Conservation (phyloP, 257 asterid genomes). For the Ilex aquifolium region DNA sequence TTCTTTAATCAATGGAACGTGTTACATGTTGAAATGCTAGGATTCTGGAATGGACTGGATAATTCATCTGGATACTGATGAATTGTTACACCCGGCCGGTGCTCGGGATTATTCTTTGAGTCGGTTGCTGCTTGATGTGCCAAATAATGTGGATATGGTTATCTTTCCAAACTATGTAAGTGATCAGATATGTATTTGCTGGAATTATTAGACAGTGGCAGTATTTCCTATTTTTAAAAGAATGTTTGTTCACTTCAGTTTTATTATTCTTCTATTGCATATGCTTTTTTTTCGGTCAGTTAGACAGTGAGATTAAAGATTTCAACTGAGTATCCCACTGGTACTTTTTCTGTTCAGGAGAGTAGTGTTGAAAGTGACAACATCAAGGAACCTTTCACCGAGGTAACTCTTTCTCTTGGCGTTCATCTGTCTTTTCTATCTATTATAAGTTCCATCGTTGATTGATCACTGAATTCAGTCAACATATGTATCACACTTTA, state of each 20-base stretch:
- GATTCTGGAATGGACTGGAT: constrained; percentile 94
- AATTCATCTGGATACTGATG: constrained; percentile 97
- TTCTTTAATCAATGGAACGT: constrained; percentile 2
- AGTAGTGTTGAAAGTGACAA: constrained; percentile 96
- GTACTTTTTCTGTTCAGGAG: constrained; percentile 53
- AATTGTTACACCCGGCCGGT: constrained; percentile 92
- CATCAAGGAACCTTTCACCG: constrained; percentile 87
- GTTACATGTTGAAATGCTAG: constrained; percentile 29
- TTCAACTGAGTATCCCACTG: neutral
- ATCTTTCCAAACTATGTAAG: constrained; percentile 96
- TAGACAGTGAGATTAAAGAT: too few relatives aligned
- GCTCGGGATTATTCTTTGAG: constrained; percentile 87
- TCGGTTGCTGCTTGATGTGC: constrained; percentile 77
- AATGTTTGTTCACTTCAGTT: neutral
- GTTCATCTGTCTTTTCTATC: neutral
- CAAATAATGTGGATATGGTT: constrained; percentile 89
- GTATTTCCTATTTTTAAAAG: too few relatives aligned
- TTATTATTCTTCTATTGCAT: neutral
- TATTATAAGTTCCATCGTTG: too few relatives aligned
- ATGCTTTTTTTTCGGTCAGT: neutral
- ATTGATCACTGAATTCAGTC: too few relatives aligned
- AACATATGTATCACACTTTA: too few relatives aligned
- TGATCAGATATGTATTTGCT: neutral
- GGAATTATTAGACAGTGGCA: neutral
- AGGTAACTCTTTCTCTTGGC: constrained; percentile 42